These are phyloP conservation scores for Phytopythium sindhum DNA, from an alignment of 352 stramenopile genomes.

Conservation along the genomic window DNA sequence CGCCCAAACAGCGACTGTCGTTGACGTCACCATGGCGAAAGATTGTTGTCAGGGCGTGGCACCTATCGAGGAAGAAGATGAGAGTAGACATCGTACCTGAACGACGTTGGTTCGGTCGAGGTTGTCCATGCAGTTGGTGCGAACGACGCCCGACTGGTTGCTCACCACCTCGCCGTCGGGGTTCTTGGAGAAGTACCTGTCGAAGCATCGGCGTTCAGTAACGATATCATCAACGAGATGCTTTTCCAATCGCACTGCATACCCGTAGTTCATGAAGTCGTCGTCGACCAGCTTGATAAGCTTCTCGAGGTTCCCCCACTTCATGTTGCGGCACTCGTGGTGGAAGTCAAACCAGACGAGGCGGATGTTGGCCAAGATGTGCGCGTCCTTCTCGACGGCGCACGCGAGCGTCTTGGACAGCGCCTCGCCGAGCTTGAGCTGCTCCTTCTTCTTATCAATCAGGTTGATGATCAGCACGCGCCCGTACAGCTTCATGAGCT, in stretches of 20 bases:
- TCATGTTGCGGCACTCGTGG: conserved; percentile 92
- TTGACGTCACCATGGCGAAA: background rate
- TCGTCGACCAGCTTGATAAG: conserved; percentile 87
- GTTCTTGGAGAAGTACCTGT: conserved; percentile 58
- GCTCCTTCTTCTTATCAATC: conserved; percentile 94
- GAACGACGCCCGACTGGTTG: conserved; percentile 90
- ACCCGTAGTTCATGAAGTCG: conserved; percentile 72
- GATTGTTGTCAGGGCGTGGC: background rate
- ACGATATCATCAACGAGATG: background rate
- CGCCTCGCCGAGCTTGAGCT: conserved; percentile 88
- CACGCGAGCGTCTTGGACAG: conserved; percentile 79
- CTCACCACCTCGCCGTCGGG: conserved; percentile 41
- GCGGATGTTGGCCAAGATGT: conserved; percentile 57
- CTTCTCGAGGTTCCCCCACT: conserved; percentile 90
- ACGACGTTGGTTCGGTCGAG: conserved; percentile 92
- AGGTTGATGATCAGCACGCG: conserved; percentile 92
- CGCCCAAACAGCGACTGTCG: conserved; percentile 92
- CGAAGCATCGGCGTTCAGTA: background rate
- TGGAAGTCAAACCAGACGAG: conserved; percentile 98
- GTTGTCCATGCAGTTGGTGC: conserved; percentile 99
- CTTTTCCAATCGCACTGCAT: conserved; percentile 8
- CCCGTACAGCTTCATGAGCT: conserved; percentile 65
- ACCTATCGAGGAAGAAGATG: background rate
- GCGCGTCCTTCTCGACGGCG: conserved; percentile 49
- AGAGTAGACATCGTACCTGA: conserved; percentile 24